These are phyloP conservation scores for Xerocomus potaroensis DNA, from an alignment of 768 basidiomycete species.

Conservation along the genomic window DNA sequence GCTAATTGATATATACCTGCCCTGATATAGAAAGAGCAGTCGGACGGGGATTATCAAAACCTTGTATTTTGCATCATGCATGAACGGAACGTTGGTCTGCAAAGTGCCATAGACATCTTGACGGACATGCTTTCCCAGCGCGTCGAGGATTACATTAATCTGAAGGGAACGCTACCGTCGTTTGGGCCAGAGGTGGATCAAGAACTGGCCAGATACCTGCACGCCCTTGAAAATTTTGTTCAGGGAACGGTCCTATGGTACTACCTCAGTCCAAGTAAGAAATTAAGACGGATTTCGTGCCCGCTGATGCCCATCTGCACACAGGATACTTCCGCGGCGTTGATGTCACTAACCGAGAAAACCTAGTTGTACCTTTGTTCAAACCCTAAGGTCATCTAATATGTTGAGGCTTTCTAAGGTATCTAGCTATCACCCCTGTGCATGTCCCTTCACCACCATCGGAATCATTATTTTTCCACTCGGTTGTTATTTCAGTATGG, in stretches of 20 bases:
- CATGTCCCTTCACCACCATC: too few species aligned
- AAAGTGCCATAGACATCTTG: constrained; percentile 33
- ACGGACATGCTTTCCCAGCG: constrained; percentile 36
- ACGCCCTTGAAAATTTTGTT: constrained; percentile 35
- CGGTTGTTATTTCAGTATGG: too few species aligned
- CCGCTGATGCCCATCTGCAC: constrained; percentile 8
- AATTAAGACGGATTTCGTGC: not conserved
- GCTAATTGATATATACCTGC: constrained; percentile 4
- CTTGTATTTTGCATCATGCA: constrained; percentile 38
- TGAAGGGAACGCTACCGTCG: constrained; percentile 34
- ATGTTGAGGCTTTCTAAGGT: not conserved
- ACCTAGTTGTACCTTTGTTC: constrained; percentile 30
- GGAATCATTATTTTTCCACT: too few species aligned
- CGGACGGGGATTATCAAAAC: constrained; percentile 39
- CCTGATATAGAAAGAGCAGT: constrained; percentile 34
- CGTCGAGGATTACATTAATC: constrained; percentile 29
- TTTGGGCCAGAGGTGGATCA: constrained; percentile 33
- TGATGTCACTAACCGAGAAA: constrained; percentile 29
- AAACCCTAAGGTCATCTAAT: constrained; percentile 23
- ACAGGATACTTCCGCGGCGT: constrained; percentile 32
- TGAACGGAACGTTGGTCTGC: constrained; percentile 31
- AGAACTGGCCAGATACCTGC: constrained; percentile 32
- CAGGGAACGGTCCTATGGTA: constrained; percentile 39
- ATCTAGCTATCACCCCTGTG: too few species aligned
- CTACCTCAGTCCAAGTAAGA: constrained; percentile 37